Base-by-base conservation (phyloP, 2,329 filamentous ascomycete genomes). In the Rosellinia necatrix region DNA sequence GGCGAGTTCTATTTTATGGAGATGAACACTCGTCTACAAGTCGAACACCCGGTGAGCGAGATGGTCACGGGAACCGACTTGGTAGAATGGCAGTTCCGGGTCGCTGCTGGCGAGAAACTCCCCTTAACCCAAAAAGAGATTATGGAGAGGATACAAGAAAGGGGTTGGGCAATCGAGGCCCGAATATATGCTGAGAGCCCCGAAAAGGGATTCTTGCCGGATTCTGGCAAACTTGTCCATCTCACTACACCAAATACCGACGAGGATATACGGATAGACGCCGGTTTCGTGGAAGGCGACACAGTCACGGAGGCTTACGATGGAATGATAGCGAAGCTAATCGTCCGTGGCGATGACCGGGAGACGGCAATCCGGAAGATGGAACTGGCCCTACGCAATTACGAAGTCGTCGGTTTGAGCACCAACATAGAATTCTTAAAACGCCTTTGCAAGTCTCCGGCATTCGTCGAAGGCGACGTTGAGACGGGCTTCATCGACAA, bases 381-480 rank as follows among this genome's bases (percentile, higher is more conserved):
- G 56, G 85, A 86, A 32, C 79, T 87, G 3, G 92, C 94, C 0
- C 78, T 99, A 9, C 88, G 91, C 62, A 83, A 91, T 43, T 99
- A 97, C 70, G 91, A 99, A 74, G 87, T 99, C 9, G 94, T 93
- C 2, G 94, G 94, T 0, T 84, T 96, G 6, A 88, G 90, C 69
- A 99, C 94, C 6, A 99, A 99, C 70, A 92, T 99, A 59, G 94
- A 97, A 72, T 99, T 99, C 69, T 76, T 99, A 56, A 97, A 97
- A 77, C 83, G 87, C 7, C 81, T 97, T 53, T 96, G 92, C 71
- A 82, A 85, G 41, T 92, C 89, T 57, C 82, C 84, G 0, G 90
- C 89, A 46, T 99, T 99, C 69, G 82, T 96, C 53, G 82, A 83
- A 9, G 94, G 93, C 7, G 86, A 94, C 17, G 92, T 99, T 12